Base-by-base conservation (phyloP, 2,329 filamentous ascomycete genomes). In the Aureobasidium melanogenum region DNA sequence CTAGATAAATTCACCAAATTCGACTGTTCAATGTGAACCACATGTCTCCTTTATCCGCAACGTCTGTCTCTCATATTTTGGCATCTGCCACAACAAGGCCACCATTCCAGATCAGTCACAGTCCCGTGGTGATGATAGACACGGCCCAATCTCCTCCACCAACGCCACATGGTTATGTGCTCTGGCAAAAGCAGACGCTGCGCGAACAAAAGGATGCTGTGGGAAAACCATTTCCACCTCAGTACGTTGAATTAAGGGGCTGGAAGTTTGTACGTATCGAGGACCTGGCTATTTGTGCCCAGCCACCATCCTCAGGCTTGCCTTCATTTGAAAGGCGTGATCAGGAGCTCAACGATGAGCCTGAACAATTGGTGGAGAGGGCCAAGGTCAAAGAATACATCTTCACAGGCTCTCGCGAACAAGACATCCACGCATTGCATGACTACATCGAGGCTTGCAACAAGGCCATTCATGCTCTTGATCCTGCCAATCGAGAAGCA, bases 371-470 rank as follows among this genome's bases (percentile, higher is more conserved):
- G 41, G 43, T 15, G 7, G 22, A 58, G 8, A 26, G 46, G 22
- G 58, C 58, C 24, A 32, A 12, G 38, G 38, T 60, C 46, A 22
- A 38, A 34, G 46, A 60, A 30, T 60, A 60, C 38, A 34, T 60
- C 26, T 60, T 51, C 17, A 60, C 58, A 5, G 58, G 58, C 47
- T 38, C 47, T 44, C 36, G 36, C 17, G 47, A 60, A 17, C 26
- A n/a, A 38, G 58, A 60, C 22, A 19, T 54, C 9, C 12, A 26
- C 15, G 58, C 58, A 12, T 22, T 60, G 34, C 58, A 43, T 19
- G 39, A 28, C 14, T 54, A 60, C 19, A 43, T 60, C 30, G 38
- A 44, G 15, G 46, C 46, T 17, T 60, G 46, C 39, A 43, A 54
- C 46, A 32, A n/a, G 24, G 58, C 58, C 26, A 52, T 60, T 22